Conservation (phyloP, 2,329 filamentous ascomycete species). For the Herpotrichia juniperi region DNA sequence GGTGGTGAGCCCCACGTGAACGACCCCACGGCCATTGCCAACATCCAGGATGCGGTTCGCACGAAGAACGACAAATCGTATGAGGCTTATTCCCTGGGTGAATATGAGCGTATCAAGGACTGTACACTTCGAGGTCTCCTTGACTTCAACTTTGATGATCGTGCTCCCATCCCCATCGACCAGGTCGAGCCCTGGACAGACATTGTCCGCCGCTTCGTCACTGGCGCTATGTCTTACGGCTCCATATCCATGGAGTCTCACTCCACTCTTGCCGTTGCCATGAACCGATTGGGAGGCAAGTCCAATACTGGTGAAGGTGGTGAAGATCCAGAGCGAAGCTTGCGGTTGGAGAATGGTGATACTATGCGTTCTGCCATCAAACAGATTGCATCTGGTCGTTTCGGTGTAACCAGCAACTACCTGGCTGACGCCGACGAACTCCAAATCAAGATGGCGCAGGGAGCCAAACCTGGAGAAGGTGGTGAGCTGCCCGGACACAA, state of each 20-base stretch:
- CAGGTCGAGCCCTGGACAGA: conserved; percentile 99
- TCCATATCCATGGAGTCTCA: conserved; percentile 99
- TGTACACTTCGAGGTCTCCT: conserved; percentile 93
- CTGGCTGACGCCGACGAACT: conserved; percentile 94
- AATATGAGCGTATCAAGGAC: conserved; percentile 95
- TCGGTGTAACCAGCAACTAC: conserved; percentile 94
- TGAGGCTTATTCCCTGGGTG: conserved; percentile 90
- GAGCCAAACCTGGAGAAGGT: conserved; percentile 96
- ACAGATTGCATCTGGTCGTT: conserved; percentile 93
- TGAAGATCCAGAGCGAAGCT: conserved; percentile 89
- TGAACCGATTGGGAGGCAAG: conserved; percentile 96
- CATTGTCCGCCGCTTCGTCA: conserved; percentile 94
- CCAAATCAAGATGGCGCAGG: conserved; percentile 99
- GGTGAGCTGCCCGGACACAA: conserved; percentile 97
- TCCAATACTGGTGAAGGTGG: conserved; percentile 98
- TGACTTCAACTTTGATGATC: conserved; percentile 94
- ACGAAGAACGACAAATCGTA: conserved; percentile 99
- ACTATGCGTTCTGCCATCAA: conserved; percentile 98
- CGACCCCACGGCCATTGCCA: conserved; percentile 91
- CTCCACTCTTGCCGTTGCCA: conserved; percentile 91
- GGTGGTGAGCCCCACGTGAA: conserved; percentile 95
- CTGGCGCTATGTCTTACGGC: conserved; percentile 97
- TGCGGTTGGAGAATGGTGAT: conserved; percentile 86
- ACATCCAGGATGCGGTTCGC: conserved; percentile 94
- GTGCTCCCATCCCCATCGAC: conserved; percentile 85